These are phyloP conservation scores for Pseudogymnoascus sp. DNA, from an alignment of 2,329 filamentous ascomycete species.

Conservation along the genomic window DNA sequence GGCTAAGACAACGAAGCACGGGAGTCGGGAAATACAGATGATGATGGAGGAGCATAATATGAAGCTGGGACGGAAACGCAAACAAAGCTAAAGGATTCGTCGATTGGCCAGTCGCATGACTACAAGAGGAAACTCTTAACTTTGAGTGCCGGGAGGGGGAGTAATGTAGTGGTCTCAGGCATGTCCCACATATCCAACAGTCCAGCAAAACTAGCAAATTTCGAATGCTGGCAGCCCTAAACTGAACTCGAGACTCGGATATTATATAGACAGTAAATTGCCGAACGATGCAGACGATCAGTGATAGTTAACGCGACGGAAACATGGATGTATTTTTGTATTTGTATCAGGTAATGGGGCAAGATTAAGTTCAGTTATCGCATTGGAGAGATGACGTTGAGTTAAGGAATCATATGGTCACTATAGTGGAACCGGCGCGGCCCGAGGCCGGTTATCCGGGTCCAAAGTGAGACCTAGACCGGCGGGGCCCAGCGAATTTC, in stretches of 20 bases:
- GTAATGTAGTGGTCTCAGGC: background rate
- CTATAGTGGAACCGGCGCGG: background rate
- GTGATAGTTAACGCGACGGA: background rate
- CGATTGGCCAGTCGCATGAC: background rate
- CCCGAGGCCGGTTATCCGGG: background rate
- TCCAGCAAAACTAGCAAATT: background rate
- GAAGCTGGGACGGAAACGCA: background rate
- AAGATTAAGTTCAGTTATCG: background rate
- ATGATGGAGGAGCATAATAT: background rate
- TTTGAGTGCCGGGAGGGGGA: background rate
- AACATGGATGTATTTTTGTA: background rate
- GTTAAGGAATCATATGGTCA: background rate
- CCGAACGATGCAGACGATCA: background rate
- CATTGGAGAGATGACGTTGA: background rate
- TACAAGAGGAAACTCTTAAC: background rate
- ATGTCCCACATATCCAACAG: background rate
- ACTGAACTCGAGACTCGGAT: background rate
- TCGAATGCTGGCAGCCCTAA: background rate
- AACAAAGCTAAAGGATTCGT: background rate
- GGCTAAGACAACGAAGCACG: background rate
- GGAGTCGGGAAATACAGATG: background rate
- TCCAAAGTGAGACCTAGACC: background rate
- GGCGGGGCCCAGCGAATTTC: background rate
- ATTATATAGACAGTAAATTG: background rate
- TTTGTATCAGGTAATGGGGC: background rate